Conservation (phyloP, 805 yeast genomes). For the Pichia phayaonensis region DNA sequence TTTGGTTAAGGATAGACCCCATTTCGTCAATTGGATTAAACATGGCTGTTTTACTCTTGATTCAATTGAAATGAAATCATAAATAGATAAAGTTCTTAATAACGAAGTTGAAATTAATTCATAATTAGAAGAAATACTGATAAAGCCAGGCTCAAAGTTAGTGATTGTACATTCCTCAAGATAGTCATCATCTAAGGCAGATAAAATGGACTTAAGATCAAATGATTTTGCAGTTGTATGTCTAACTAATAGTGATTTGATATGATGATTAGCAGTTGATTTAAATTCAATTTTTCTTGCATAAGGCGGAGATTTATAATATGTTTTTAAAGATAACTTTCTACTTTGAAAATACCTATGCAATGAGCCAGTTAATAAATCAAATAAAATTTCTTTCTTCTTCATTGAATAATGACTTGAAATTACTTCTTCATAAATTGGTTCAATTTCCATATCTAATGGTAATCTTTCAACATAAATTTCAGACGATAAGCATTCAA, state of each 20-base stretch:
- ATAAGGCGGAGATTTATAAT: slow-evolving; percentile 12
- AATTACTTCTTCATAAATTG: slow-evolving; percentile 51
- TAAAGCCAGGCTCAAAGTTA: slow-evolving; percentile 9
- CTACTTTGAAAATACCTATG: slow-evolving; percentile 82
- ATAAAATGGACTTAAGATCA: slow-evolving; percentile 26
- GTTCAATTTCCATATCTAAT: slow-evolving; percentile 49
- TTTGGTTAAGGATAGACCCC: slow-evolving; percentile 41
- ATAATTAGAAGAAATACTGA: slow-evolving; percentile 33
- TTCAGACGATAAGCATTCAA: slow-evolving; percentile 63
- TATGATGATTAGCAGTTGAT: slow-evolving; percentile 12
- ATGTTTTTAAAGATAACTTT: slow-evolving; percentile 43
- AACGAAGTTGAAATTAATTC: slow-evolving; percentile 53
- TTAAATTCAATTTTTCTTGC: background rate
- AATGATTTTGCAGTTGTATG: slow-evolving; percentile 28
- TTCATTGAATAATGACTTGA: slow-evolving; percentile 37
- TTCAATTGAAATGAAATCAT: slow-evolving; percentile 38
- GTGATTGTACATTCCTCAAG: slow-evolving; percentile 12
- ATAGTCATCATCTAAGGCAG: slow-evolving; percentile 26
- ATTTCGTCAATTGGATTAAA: slow-evolving; percentile 31
- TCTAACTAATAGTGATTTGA: slow-evolving; percentile 20
- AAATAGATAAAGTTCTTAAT: slow-evolving; percentile 44
- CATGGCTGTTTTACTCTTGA: background rate
- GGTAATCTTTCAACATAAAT: slow-evolving; percentile 56
- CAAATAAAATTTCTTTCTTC: slow-evolving; percentile 54
- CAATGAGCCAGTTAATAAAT: slow-evolving; percentile 60